These are phyloP conservation scores for Clathrospora elynae DNA, from an alignment of 2,329 filamentous ascomycete species.

Conservation along the genomic window DNA sequence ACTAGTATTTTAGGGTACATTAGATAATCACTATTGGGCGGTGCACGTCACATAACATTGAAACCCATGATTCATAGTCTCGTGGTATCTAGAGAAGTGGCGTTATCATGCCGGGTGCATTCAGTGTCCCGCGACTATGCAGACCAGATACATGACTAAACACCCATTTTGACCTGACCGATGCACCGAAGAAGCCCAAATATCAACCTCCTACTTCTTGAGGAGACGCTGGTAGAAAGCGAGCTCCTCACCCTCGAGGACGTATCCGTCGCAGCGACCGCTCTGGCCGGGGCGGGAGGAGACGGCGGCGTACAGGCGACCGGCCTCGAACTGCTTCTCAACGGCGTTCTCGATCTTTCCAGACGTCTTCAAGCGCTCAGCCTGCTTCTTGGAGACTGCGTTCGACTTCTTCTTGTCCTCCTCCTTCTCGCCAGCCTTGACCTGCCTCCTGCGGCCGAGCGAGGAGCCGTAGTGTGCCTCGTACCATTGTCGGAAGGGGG, in stretches of 20 bases:
- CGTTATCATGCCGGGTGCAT: conserved; percentile 46
- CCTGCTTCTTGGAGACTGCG: conserved; percentile 95
- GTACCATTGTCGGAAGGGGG: conserved; percentile 99
- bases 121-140: conserved; percentile 46
- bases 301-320: conserved; percentile 93
- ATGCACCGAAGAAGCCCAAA: conserved; percentile 49
- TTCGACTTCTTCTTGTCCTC: conserved; percentile 97
- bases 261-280: conserved; percentile 94
- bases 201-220: conserved; percentile 79
- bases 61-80: conserved; percentile 46
- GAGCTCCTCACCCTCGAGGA: conserved; percentile 98
- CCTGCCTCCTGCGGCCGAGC: conserved; percentile 89
- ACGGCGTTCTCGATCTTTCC: conserved; percentile 93
- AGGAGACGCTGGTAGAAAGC: conserved; percentile 99
- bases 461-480: conserved; percentile 97
- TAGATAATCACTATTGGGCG: neutral
- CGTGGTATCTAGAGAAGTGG: conserved; percentile 49
- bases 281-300: conserved; percentile 95
- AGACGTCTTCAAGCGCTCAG: conserved; percentile 75
- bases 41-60: conserved; percentile 34
- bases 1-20: too few relatives aligned
- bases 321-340: conserved; percentile 99
- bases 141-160: conserved; percentile 51
- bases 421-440: conserved; percentile 71
- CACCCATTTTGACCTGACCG: conserved; percentile 50